Evolutionary conservation across 257 asterid species (phyloP).

Genomic region (Orobanche coerulescens): DNA sequence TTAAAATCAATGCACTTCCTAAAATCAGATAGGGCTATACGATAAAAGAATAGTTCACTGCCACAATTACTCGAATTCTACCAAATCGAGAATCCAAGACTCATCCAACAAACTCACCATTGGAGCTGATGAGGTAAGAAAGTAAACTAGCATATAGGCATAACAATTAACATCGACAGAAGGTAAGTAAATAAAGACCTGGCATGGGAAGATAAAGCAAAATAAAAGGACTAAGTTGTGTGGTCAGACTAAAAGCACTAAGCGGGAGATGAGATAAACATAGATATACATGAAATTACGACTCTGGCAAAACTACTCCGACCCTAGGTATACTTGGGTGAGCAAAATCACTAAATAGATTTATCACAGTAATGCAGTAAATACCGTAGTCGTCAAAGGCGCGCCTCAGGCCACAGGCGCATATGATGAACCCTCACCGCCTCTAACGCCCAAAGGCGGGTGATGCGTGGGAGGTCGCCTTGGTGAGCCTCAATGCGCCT

Average conservation of each 20-base stretch:
- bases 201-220: conserved; percentile 6
- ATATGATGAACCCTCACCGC: too few relatives aligned
- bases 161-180: neutral
- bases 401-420: too few relatives aligned
- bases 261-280: conserved; percentile 5
- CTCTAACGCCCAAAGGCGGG: too few relatives aligned
- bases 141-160: neutral
- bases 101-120: neutral
- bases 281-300: neutral
- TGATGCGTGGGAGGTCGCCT: too few relatives aligned
- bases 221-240: neutral
- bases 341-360: conserved; percentile 6
- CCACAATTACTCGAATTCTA: conserved; percentile 2
- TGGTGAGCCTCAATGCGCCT: too few relatives aligned
- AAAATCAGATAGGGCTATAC: neutral
- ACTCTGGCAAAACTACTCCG: neutral
- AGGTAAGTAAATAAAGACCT: neutral
- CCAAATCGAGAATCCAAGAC: conserved; percentile 12
- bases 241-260: conserved; percentile 7
- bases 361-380: neutral
- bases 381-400: too few relatives aligned
- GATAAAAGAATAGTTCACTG: neutral
- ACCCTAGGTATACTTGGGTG: neutral
- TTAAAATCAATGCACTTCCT: conserved; percentile 5
- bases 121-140: neutral